Evolutionary conservation across 1,139 yeast genomes (phyloP).

Genomic region (Yamadazyma spencermartinsiae): DNA sequence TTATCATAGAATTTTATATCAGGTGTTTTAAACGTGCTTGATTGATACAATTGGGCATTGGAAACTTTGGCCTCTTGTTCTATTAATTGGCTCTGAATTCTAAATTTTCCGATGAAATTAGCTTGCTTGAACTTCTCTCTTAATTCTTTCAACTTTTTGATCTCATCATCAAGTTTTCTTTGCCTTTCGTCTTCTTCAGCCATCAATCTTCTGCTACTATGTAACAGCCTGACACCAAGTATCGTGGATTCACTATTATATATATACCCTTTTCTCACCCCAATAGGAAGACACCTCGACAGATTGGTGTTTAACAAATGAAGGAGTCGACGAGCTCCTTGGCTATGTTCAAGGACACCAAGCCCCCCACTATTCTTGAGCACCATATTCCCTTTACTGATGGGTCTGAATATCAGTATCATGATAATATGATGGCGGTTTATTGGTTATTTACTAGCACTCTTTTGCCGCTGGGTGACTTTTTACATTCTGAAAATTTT

Average conservation of each 20-base stretch:
- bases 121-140: slow-evolving; percentile 26
- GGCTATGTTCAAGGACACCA: not conserved
- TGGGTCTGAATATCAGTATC: slow-evolving; percentile 1
- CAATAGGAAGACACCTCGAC: too few species aligned
- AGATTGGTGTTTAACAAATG: not conserved
- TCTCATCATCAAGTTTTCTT: slow-evolving; percentile 21
- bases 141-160: slow-evolving; percentile 22
- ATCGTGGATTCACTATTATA: too few species aligned
- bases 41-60: slow-evolving; percentile 23
- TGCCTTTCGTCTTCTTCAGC: slow-evolving; percentile 6
- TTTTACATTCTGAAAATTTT: not conserved
- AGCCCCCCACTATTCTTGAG: not conserved
- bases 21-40: slow-evolving; percentile 23
- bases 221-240: slow-evolving; percentile 10
- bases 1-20: slow-evolving; percentile 16
- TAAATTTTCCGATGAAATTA: slow-evolving; percentile 27
- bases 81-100: slow-evolving; percentile 24
- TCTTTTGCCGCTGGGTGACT: not conserved
- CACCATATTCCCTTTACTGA: not conserved
- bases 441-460: not conserved
- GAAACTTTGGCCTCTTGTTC: slow-evolving; percentile 28
- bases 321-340: not conserved
- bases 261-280: too few species aligned
- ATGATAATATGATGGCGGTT: not conserved
- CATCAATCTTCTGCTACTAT: slow-evolving; percentile 1